phyloP scores from a whole-genome alignment of 352 stramenopile species.

The Hyaloperonospora arabidopsidis region DNA sequence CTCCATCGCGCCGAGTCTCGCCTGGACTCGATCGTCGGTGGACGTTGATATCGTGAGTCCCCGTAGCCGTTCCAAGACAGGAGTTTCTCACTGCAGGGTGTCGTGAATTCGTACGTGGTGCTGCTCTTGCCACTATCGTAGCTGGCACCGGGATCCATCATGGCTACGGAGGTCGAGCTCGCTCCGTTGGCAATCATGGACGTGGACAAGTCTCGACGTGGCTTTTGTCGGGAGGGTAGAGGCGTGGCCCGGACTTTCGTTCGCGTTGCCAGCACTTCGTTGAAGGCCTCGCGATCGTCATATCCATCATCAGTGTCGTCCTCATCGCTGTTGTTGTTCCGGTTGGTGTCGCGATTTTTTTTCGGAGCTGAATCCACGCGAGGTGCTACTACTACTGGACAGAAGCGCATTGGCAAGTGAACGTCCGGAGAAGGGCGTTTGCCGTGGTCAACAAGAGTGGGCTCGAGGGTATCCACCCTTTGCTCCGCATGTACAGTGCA shows the following conservation, averaged over 20 bases:
- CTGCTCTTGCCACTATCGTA: conserved; percentile 22
- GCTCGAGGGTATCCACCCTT: too few relatives aligned
- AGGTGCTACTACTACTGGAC: too few relatives aligned
- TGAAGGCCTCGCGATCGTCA: background rate
- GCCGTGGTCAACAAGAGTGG: too few relatives aligned
- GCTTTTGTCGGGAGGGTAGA: background rate
- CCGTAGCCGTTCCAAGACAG: conserved; percentile 8
- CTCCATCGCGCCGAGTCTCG: conserved; percentile 23
- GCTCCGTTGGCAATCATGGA: conserved; percentile 14
- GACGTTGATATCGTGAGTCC: conserved; percentile 11
- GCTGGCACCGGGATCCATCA: conserved; percentile 24
- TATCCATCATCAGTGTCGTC: too few relatives aligned
- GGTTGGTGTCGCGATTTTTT: too few relatives aligned
- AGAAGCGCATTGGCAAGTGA: too few relatives aligned
- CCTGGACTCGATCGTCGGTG: conserved; percentile 12
- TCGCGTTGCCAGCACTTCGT: conserved; percentile 8
- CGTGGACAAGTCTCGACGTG: conserved; percentile 7
- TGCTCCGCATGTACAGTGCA: too few relatives aligned
- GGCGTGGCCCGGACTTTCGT: background rate
- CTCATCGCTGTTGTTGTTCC: too few relatives aligned
- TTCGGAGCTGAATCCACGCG: too few relatives aligned
- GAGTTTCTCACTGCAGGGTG: conserved; percentile 16
- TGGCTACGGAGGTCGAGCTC: conserved; percentile 16
- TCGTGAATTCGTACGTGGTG: conserved; percentile 16
- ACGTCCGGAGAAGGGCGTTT: too few relatives aligned